phyloP scores from a whole-genome alignment of 2,329 filamentous ascomycete genomes.

The Metarhizium sp. region DNA sequence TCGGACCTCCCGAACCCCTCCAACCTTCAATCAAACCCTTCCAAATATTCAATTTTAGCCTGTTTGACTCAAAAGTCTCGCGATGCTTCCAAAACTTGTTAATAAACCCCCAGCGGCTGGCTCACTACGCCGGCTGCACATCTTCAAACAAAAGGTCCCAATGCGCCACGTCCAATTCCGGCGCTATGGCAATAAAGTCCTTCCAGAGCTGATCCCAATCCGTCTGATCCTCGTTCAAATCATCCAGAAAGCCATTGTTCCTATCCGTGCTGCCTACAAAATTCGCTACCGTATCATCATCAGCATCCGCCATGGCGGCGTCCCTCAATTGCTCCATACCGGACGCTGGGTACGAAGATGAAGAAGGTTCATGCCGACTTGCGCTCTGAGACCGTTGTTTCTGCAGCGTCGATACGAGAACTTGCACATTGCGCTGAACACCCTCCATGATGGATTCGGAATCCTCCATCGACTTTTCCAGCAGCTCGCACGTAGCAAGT shows the following conservation, averaged over 20 bases:
- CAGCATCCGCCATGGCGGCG: background rate
- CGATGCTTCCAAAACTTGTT: background rate
- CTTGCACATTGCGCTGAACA: constrained; percentile 5
- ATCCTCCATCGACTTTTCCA: constrained; percentile 5
- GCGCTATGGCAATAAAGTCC: constrained; percentile 7
- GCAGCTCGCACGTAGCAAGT: constrained; percentile 6
- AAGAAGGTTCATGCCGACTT: background rate
- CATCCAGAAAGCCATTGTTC: background rate
- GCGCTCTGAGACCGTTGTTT: background rate
- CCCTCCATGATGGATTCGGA: constrained; percentile 4
- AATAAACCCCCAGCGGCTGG: background rate
- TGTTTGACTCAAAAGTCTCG: too few relatives aligned
- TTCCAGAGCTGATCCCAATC: constrained; percentile 6
- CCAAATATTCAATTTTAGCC: too few relatives aligned
- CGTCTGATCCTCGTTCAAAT: background rate
- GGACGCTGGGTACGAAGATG: background rate
- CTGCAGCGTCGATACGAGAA: constrained; percentile 2
- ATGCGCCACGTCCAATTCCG: constrained; percentile 5
- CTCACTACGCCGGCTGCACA: background rate
- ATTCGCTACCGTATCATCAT: background rate
- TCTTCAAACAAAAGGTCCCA: constrained; percentile 6
- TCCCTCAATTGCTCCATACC: background rate
- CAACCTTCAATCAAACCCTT: too few relatives aligned
- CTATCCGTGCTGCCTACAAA: background rate
- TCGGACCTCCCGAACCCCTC: too few relatives aligned